Evolutionary conservation across 225 moss, liverwort and hornwort species (phyloP).

Genomic region (Neckera pumila): DNA sequence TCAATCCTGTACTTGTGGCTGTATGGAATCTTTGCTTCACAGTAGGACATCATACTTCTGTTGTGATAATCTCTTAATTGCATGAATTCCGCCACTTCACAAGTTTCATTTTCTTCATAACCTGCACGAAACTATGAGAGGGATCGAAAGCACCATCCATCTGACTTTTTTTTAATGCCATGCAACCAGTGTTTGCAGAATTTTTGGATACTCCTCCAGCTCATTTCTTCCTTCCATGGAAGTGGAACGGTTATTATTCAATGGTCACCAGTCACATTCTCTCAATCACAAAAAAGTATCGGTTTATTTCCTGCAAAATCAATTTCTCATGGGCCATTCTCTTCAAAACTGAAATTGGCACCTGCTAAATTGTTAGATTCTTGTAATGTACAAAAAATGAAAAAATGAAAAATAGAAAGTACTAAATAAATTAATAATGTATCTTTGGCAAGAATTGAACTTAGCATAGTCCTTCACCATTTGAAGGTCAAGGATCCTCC

Average conservation of each 20-base stretch:
- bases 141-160: neutral
- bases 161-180: neutral
- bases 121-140: neutral
- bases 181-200: accelerated
- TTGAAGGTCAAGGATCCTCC: neutral
- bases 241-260: accelerated
- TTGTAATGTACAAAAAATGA: accelerated
- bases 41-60: neutral
- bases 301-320: accelerated
- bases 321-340: accelerated
- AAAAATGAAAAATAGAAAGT: neutral
- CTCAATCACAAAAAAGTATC: neutral
- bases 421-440: neutral
- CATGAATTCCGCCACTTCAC: neutral
- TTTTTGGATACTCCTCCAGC: neutral
- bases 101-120: neutral
- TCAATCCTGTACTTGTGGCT: neutral
- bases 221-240: neutral
- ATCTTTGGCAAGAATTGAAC: neutral
- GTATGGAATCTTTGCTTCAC: neutral
- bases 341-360: neutral
- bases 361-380: neutral
- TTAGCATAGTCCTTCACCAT: accelerated
- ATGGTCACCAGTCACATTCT: neutral
- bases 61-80: neutral